A percentile compares a stretch with the other conserved stretches of the same genome.
These are phyloP conservation scores for Ceriops decandra DNA, from an alignment of 345 rosid species.

Conservation along the genomic window DNA sequence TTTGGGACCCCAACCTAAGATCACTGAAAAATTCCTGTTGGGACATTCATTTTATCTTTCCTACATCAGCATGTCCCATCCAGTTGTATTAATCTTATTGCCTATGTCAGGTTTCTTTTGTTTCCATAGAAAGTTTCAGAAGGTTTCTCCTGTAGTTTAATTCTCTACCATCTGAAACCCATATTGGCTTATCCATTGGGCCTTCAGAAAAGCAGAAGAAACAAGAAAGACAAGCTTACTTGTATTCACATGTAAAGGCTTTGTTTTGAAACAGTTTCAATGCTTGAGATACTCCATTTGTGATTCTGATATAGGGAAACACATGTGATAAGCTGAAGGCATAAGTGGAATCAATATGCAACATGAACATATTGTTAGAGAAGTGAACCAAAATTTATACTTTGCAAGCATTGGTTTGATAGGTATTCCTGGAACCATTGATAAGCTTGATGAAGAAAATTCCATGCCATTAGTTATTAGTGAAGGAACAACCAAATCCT, in stretches of 20 bases:
- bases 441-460: slow-evolving; percentile 66
- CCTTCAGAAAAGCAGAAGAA: not conserved
- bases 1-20: too few species aligned
- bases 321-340: slow-evolving; percentile 13
- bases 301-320: slow-evolving; percentile 45
- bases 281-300: slow-evolving; percentile 62
- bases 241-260: slow-evolving; percentile 85
- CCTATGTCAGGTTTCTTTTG: too few species aligned
- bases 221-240: slow-evolving; percentile 43
- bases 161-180: not conserved
- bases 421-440: slow-evolving; percentile 82
- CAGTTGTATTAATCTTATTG: too few species aligned
- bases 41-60: too few species aligned
- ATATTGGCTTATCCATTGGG: not conserved
- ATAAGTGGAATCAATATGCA: slow-evolving; percentile 10
- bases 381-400: slow-evolving; percentile 33
- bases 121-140: too few species aligned
- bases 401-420: slow-evolving; percentile 94
- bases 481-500: slow-evolving; percentile 73
- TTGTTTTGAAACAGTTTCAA: slow-evolving; percentile 55
- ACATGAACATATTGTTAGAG: slow-evolving; percentile 2
- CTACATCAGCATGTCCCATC: too few species aligned
- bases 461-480: slow-evolving; percentile 59
- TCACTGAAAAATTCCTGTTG: too few species aligned
- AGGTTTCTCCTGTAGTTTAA: not conserved